A percentile compares a stretch with the other conserved stretches of the same genome.
phyloP scores from a whole-genome alignment of 2,329 filamentous ascomycete genomes.

The Epichloe hybrida region DNA sequence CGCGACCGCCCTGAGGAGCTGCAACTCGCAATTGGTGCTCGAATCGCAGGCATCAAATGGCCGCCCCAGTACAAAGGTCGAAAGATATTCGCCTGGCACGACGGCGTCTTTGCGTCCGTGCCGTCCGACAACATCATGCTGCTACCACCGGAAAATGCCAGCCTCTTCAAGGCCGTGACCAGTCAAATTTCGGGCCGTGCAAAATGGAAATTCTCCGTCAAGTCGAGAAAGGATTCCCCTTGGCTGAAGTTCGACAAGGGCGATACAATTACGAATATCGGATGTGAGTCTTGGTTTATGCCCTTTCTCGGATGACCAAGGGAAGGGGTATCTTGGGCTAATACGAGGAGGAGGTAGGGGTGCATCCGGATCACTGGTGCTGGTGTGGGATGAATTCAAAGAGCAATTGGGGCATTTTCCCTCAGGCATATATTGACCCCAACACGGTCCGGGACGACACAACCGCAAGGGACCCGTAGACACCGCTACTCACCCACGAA shows the following conservation, averaged over 20 bases:
- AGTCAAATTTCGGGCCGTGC: constrained; percentile 34
- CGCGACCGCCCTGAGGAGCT: constrained; percentile 25
- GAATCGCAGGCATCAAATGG: constrained; percentile 37
- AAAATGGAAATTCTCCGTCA: constrained; percentile 39
- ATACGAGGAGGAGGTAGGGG: constrained; percentile 18
- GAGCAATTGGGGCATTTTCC: constrained; percentile 40
- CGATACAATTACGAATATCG: constrained; percentile 54
- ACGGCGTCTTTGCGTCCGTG: constrained; percentile 36
- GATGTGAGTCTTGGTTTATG: constrained; percentile 27
- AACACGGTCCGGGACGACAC: constrained; percentile 26
- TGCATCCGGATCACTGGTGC: constrained; percentile 38
- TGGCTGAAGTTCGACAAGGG: constrained; percentile 52
- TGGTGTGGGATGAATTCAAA: constrained; percentile 40
- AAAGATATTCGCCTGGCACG: constrained; percentile 43
- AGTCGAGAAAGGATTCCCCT: constrained; percentile 26
- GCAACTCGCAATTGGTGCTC: constrained; percentile 34
- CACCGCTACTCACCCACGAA: no score
- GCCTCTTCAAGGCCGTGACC: constrained; percentile 31
- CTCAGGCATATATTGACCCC: constrained; percentile 33
- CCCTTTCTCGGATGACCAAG: background rate
- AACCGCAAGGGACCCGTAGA: background rate
- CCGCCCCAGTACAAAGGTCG: constrained; percentile 38
- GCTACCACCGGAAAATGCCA: constrained; percentile 29
- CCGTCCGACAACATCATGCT: constrained; percentile 35
- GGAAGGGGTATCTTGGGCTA: background rate